These are phyloP conservation scores for Cyberlindnera mrakii DNA, from an alignment of 805 yeast genomes.

Conservation along the genomic window DNA sequence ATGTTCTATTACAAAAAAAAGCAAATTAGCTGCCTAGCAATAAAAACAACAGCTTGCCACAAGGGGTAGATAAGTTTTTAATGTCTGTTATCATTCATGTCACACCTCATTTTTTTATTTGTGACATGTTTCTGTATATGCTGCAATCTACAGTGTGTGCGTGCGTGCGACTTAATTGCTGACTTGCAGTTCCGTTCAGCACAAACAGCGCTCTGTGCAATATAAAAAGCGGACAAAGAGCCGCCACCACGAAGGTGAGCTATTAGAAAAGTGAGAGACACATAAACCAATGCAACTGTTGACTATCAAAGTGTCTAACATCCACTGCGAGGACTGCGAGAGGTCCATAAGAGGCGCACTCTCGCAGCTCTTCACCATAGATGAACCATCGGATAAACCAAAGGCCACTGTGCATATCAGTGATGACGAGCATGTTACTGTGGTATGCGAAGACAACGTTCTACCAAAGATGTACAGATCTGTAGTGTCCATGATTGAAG, in stretches of 20 bases:
- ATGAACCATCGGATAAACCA: neutral
- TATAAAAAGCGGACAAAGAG: too few relatives aligned
- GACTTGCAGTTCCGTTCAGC: too few relatives aligned
- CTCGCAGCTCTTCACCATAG: neutral
- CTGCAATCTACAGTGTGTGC: too few relatives aligned
- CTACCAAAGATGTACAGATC: slow-evolving; percentile 4
- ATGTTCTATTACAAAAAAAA: too few relatives aligned
- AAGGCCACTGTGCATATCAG: slow-evolving; percentile 10
- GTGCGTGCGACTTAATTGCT: too few relatives aligned
- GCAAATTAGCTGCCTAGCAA: too few relatives aligned
- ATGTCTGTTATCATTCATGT: too few relatives aligned
- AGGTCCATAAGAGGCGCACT: neutral
- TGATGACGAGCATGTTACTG: slow-evolving; percentile 9
- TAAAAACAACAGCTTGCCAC: too few relatives aligned
- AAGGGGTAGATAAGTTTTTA: too few relatives aligned
- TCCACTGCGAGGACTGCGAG: slow-evolving; percentile 8
- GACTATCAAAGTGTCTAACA: slow-evolving; percentile 2
- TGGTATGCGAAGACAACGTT: slow-evolving; percentile 5
- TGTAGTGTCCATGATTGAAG: slow-evolving; percentile 6
- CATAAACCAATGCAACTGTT: neutral
- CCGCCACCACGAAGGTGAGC: neutral
- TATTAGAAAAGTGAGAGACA: neutral
- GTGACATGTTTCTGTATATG: too few relatives aligned
- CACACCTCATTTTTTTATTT: too few relatives aligned
- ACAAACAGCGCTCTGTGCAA: too few relatives aligned